Evolutionary conservation across 78 protist species (phyloP).

Genomic region (slime mould (Dictyostelium discoideum)): DNA sequence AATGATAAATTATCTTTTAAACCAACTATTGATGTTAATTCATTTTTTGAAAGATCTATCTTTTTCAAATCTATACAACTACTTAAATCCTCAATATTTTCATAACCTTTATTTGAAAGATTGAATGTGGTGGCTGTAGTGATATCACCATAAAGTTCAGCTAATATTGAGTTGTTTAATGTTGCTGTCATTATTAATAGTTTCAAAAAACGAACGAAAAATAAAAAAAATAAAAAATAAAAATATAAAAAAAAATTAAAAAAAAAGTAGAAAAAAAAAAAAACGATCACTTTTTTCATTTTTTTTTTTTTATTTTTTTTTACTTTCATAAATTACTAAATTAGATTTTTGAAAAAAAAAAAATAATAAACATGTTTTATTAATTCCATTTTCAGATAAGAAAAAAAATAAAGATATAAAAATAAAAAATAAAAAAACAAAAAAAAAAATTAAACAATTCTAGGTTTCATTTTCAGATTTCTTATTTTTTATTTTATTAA

Average conservation of each 20-base stretch:
- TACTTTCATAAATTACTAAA: no score
- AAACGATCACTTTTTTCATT: not conserved
- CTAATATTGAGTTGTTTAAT: not conserved
- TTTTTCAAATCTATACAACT: slow-evolving; percentile 35
- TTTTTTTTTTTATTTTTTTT: not conserved
- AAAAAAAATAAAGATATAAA: no score
- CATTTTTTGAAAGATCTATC: slow-evolving; percentile 40
- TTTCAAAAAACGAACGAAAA: not conserved
- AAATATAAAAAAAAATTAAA: not conserved
- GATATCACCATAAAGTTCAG: slow-evolving; percentile 18
- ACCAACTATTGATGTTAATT: not conserved
- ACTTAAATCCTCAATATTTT: slow-evolving; percentile 29
- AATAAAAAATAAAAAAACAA: no score
- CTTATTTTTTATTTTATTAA: no score
- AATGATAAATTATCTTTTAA: slow-evolving; percentile 26
- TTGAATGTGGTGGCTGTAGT: not conserved
- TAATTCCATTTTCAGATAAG: no score
- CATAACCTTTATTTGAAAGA: not conserved
- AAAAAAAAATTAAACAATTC: no score
- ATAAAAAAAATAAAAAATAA: not conserved
- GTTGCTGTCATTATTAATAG: not conserved
- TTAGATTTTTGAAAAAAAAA: no score
- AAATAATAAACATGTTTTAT: no score
- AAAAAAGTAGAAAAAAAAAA: not conserved
- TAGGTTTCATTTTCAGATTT: no score